These are phyloP conservation scores for Haplosporangium sp. DNA, from an alignment of 371 early-diverging fungal genomes.

Conservation along the genomic window DNA sequence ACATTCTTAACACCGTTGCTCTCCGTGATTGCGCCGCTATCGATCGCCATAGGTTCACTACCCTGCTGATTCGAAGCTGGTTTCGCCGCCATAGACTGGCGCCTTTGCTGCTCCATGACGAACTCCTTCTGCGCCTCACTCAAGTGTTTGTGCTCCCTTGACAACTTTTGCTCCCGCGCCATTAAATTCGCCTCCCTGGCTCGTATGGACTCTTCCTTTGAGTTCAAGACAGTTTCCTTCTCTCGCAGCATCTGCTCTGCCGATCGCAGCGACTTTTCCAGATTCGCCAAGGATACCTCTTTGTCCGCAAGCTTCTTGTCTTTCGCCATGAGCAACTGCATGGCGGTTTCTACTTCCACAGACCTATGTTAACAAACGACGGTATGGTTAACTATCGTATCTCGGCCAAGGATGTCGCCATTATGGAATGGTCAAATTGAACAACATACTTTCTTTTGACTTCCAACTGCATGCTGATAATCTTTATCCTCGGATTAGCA, in stretches of 20 bases:
- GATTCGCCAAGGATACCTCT: conserved; percentile 6
- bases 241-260: conserved; percentile 38
- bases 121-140: conserved; percentile 26
- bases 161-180: conserved; percentile 26
- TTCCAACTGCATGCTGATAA: conserved; percentile 16
- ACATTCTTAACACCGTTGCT: not conserved
- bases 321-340: conserved; percentile 1
- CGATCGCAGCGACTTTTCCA: conserved; percentile 16
- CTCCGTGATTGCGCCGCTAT: conserved; percentile 10
- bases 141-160: conserved; percentile 20
- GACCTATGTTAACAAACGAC: conserved; percentile 5
- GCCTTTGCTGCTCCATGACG: conserved; percentile 22
- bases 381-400: not conserved
- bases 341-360: conserved; percentile 10
- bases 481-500: conserved; percentile 18
- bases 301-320: conserved; percentile 11
- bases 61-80: not conserved
- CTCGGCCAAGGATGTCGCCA: too few relatives aligned
- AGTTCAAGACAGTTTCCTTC: conserved; percentile 17
- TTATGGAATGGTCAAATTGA: not conserved
- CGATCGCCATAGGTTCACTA: conserved; percentile 24
- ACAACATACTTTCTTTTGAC: conserved; percentile 21
- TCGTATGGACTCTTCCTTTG: conserved; percentile 24
- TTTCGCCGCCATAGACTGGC: conserved; percentile 5
- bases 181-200: conserved; percentile 11